Conservation (phyloP, 2,329 filamentous ascomycete species). For the Orbilia blumenaviensis region DNA sequence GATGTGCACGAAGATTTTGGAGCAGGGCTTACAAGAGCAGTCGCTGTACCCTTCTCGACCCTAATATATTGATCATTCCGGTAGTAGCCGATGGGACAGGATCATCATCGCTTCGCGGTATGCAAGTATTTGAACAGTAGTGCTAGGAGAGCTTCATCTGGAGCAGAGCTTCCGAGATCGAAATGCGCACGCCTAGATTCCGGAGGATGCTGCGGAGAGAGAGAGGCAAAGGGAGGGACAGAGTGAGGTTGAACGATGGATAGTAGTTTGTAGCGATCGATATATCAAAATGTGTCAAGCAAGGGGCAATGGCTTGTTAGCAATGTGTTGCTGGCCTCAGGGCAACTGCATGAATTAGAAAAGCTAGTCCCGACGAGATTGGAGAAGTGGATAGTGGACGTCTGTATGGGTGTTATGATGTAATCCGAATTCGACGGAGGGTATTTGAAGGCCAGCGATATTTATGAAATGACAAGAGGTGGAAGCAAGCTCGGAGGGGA, state of each 20-base stretch:
- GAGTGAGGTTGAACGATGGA: no score
- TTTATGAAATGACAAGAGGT: neutral
- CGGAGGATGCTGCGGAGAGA: slow-evolving; percentile 5
- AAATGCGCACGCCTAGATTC: slow-evolving; percentile 26
- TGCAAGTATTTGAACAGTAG: slow-evolving; percentile 19
- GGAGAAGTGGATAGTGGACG: no score
- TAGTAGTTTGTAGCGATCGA: slow-evolving; percentile 13
- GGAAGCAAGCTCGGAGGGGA: neutral
- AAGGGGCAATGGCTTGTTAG: slow-evolving; percentile 19
- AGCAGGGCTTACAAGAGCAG: slow-evolving; percentile 45
- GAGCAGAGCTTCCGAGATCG: slow-evolving; percentile 28
- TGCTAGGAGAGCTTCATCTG: slow-evolving; percentile 44
- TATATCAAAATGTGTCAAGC: slow-evolving; percentile 42
- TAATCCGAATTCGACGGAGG: slow-evolving; percentile 10
- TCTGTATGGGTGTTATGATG: slow-evolving; percentile 14
- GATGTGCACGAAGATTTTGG: neutral
- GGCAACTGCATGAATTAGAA: no score
- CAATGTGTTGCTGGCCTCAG: slow-evolving; percentile 33
- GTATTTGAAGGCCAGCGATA: neutral
- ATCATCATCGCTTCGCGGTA: slow-evolving; percentile 40
- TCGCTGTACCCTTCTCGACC: slow-evolving; percentile 49
- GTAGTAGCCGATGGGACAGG: slow-evolving; percentile 24
- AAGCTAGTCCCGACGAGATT: no score
- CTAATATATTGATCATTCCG: slow-evolving; percentile 47
- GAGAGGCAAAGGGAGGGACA: neutral